These are phyloP conservation scores for Pterula multifida DNA, from an alignment of 1,284 basidiomycete species.

Conservation along the genomic window DNA sequence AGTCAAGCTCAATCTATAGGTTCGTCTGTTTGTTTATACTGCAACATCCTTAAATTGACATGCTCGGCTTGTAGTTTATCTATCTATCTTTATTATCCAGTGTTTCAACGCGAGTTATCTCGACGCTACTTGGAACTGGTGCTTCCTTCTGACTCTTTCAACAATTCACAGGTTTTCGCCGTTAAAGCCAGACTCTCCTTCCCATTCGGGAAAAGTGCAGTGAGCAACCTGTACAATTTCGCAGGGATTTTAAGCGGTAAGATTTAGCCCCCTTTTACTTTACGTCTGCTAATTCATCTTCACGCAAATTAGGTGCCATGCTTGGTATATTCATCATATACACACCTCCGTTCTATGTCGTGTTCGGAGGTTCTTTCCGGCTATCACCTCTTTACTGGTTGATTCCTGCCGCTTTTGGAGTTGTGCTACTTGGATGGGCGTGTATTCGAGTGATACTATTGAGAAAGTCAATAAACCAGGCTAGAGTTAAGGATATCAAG, in stretches of 20 bases:
- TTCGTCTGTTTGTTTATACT: conserved; percentile 10
- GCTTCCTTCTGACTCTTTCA: not conserved
- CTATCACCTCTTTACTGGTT: conserved; percentile 59
- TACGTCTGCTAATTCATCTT: not conserved
- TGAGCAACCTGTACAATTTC: conserved; percentile 56
- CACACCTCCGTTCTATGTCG: conserved; percentile 54
- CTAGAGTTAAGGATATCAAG: conserved; percentile 51
- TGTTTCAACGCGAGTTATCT: conserved; percentile 46
- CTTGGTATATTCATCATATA: conserved; percentile 60
- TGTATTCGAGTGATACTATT: conserved; percentile 44
- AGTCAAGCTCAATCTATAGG: conserved; percentile 51
- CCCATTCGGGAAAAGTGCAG: conserved; percentile 45
- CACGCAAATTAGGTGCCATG: not conserved
- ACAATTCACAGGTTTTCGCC: conserved; percentile 38
- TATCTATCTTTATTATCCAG: conserved; percentile 55
- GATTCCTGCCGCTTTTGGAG: conserved; percentile 48
- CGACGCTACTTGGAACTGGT: not conserved
- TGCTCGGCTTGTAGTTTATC: conserved; percentile 29
- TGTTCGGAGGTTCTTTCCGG: conserved; percentile 48
- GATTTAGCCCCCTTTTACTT: not conserved
- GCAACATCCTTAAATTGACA: not conserved
- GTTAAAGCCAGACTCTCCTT: conserved; percentile 53
- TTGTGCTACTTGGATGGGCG: conserved; percentile 47
- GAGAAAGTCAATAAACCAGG: conserved; percentile 39
- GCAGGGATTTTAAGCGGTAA: conserved; percentile 51